phyloP scores from a whole-genome alignment of 83 land plant species.

The Thuja plicata region DNA sequence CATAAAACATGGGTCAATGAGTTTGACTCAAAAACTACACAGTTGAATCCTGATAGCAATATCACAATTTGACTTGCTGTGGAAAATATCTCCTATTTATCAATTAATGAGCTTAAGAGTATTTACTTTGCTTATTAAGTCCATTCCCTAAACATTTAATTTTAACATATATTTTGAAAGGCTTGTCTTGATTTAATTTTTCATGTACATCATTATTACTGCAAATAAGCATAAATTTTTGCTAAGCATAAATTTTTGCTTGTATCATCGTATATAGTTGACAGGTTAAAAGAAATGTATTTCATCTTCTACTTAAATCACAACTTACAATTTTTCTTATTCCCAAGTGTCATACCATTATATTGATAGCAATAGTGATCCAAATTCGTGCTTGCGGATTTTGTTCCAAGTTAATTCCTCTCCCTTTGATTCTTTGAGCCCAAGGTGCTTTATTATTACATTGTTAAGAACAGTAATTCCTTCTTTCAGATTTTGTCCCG shows the following conservation, averaged over 20 bases:
- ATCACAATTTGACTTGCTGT: too few relatives aligned
- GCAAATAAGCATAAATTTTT: background rate
- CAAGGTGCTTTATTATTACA: background rate
- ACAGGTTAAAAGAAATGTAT: background rate
- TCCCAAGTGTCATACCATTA: background rate
- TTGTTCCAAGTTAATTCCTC: background rate
- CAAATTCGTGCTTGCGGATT: background rate
- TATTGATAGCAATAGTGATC: background rate
- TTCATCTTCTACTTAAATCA: background rate
- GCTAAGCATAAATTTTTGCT: background rate
- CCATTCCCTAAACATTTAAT: background rate
- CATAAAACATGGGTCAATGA: too few relatives aligned
- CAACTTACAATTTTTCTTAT: background rate
- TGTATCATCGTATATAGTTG: background rate
- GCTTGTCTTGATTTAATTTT: background rate
- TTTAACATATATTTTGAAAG: background rate
- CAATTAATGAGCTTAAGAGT: too few relatives aligned
- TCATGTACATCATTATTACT: background rate
- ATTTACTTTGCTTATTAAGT: background rate
- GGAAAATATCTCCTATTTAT: too few relatives aligned
- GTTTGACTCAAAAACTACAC: too few relatives aligned
- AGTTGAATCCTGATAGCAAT: too few relatives aligned
- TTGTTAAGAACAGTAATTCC: background rate
- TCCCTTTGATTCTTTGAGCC: too few relatives aligned
- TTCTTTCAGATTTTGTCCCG: background rate